A percentile compares a stretch with the other conserved stretches of the same genome.
Conservation (phyloP, 202 grass and related monocot genomes). For the Brachypodium distachyon region DNA sequence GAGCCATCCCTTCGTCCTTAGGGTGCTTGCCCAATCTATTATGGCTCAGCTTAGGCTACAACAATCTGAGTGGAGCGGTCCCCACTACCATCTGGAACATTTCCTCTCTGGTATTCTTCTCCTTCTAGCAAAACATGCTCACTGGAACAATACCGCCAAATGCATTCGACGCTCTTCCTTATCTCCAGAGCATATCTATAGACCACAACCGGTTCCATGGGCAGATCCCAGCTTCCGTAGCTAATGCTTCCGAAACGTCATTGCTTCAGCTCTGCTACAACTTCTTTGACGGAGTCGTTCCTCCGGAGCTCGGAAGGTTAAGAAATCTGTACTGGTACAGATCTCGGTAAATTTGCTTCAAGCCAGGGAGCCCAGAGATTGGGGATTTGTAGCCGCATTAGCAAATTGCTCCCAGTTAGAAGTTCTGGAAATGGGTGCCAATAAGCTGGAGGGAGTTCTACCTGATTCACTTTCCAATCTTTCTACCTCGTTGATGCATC, state of each 20-base stretch:
- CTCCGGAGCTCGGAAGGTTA: too few relatives aligned
- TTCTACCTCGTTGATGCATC: neutral
- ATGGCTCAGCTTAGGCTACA: neutral
- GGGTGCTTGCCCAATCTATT: neutral
- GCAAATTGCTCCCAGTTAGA: neutral
- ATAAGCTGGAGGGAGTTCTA: neutral
- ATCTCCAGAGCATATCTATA: neutral
- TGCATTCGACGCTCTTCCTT: neutral
- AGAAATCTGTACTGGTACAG: neutral
- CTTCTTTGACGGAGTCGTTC: slow-evolving; percentile 11
- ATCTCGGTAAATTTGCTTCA: neutral
- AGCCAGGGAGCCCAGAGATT: neutral
- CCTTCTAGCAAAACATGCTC: neutral
- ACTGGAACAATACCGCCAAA: slow-evolving; percentile 12
- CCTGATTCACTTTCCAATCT: slow-evolving; percentile 1
- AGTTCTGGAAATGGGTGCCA: neutral
- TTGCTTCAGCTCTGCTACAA: neutral
- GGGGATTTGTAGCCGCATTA: neutral
- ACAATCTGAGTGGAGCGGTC: slow-evolving; percentile 1
- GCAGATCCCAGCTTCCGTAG: neutral
- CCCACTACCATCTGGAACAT: slow-evolving; percentile 15
- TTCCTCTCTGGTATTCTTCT: too few relatives aligned
- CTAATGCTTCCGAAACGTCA: neutral
- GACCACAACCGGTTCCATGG: neutral
- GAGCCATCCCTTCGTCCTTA: neutral